Evolutionary conservation across 2,329 filamentous ascomycete species (phyloP).

Genomic region (Sphaceloma murrayae): DNA sequence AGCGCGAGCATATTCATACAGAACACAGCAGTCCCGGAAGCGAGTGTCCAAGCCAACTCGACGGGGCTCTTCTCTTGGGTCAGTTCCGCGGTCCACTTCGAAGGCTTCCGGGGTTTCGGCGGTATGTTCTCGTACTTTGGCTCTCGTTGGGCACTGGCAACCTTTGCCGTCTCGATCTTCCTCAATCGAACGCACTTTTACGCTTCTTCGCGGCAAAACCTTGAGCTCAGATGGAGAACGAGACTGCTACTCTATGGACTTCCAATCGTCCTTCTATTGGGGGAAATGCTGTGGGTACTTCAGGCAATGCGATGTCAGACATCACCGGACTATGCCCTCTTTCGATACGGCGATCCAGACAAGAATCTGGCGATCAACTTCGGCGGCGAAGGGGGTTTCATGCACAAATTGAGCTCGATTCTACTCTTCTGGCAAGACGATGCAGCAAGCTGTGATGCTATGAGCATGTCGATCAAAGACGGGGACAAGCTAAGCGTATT

Average conservation of each 20-base stretch:
- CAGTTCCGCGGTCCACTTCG: conserved; percentile 34
- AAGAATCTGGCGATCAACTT: conserved; percentile 39
- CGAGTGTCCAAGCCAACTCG: neutral
- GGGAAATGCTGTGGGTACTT: conserved; percentile 61
- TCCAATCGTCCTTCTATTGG: conserved; percentile 59
- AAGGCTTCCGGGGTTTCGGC: conserved; percentile 58
- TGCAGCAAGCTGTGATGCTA: conserved; percentile 61
- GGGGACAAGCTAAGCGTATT: conserved; percentile 44
- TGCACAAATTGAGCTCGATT: conserved; percentile 62
- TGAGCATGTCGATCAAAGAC: conserved; percentile 58
- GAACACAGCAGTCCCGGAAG: conserved; percentile 29
- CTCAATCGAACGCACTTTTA: conserved; percentile 91
- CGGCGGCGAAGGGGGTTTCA: conserved; percentile 52
- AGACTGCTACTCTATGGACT: conserved; percentile 60
- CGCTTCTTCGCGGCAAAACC: conserved; percentile 71
- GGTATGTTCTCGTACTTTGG: conserved; percentile 85
- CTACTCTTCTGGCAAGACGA: conserved; percentile 68
- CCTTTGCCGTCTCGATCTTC: conserved; percentile 74
- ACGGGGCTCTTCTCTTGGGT: conserved; percentile 20
- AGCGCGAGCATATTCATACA: conserved; percentile 32
- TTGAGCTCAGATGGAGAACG: conserved; percentile 65
- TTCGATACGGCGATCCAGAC: conserved; percentile 39
- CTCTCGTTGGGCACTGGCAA: conserved; percentile 84
- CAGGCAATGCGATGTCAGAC: conserved; percentile 91
- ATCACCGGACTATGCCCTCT: conserved; percentile 36